phyloP scores from a whole-genome alignment of 805 yeast genomes.

The Zygosaccharomyces gambellarensis region DNA sequence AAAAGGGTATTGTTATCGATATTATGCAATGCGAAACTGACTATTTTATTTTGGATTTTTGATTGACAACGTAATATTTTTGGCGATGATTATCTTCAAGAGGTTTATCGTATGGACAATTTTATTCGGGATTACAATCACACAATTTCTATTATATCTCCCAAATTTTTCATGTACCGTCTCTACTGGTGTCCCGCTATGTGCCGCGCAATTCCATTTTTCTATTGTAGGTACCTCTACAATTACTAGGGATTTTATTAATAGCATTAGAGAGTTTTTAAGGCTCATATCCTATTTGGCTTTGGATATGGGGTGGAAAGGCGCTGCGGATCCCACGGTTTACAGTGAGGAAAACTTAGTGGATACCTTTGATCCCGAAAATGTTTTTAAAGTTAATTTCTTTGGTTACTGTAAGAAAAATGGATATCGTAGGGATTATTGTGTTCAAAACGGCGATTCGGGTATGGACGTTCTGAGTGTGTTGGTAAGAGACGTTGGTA shows the following conservation, averaged over 20 bases:
- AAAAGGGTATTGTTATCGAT: not conserved
- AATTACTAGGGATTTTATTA: constrained; percentile 22
- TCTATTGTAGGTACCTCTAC: constrained; percentile 21
- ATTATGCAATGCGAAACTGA: not conserved
- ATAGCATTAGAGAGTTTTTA: constrained; percentile 25
- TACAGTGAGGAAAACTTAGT: constrained; percentile 29
- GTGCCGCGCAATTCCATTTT: constrained; percentile 29
- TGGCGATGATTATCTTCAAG: constrained; percentile 13
- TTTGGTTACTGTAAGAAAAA: constrained; percentile 29
- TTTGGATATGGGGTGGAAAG: constrained; percentile 28
- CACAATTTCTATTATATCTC: constrained; percentile 23
- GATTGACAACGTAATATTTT: not conserved
- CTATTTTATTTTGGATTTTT: not conserved
- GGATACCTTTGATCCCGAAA: constrained; percentile 22
- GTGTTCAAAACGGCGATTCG: constrained; percentile 17
- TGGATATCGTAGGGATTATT: constrained; percentile 15
- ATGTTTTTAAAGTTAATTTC: constrained; percentile 23
- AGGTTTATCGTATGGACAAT: constrained; percentile 20
- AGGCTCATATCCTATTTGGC: constrained; percentile 29
- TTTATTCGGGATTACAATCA: constrained; percentile 11
- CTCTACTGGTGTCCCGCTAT: constrained; percentile 15
- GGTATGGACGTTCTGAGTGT: constrained; percentile 29
- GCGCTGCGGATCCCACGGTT: constrained; percentile 12
- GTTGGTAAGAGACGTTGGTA: constrained; percentile 30
- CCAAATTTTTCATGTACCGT: constrained; percentile 27